Evolutionary conservation across 208 protist genomes (phyloP).

Genomic region (Leptomonas pyrrhocoris): DNA sequence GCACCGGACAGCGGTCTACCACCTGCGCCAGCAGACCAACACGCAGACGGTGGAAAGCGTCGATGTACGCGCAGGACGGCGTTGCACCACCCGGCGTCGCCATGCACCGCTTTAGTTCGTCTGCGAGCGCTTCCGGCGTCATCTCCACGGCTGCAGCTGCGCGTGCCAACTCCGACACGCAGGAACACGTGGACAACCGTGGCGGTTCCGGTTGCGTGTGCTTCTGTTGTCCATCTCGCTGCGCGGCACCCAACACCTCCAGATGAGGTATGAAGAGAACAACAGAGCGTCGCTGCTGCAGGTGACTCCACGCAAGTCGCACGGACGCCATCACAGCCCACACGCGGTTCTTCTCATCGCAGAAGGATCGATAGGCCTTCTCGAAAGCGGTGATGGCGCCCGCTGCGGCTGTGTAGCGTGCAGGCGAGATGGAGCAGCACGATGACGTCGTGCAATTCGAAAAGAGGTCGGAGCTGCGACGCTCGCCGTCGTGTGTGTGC

Average conservation of each 20-base stretch:
- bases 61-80: background rate
- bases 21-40: conserved; percentile 13
- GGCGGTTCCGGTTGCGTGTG: background rate
- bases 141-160: conserved; percentile 5
- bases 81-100: background rate
- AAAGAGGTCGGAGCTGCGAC: too few species aligned
- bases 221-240: background rate
- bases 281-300: conserved; percentile 17
- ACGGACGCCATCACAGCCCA: conserved; percentile 42
- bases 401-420: too few species aligned
- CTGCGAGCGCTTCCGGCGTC: background rate
- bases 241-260: conserved; percentile 8
- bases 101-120: background rate
- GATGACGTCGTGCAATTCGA: too few species aligned
- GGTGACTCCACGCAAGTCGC: conserved; percentile 40
- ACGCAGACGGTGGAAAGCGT: conserved; percentile 19
- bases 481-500: too few species aligned
- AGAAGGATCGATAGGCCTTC: conserved; percentile 14
- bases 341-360: conserved; percentile 26
- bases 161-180: conserved; percentile 11
- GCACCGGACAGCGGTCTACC: background rate
- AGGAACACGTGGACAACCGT: background rate
- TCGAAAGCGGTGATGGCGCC: background rate
- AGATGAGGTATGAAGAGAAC: conserved; percentile 11
- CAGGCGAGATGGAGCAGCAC: too few species aligned